Evolutionary conservation across 257 asterid species (phyloP).

Genomic region (Ehretia macrophylla): DNA sequence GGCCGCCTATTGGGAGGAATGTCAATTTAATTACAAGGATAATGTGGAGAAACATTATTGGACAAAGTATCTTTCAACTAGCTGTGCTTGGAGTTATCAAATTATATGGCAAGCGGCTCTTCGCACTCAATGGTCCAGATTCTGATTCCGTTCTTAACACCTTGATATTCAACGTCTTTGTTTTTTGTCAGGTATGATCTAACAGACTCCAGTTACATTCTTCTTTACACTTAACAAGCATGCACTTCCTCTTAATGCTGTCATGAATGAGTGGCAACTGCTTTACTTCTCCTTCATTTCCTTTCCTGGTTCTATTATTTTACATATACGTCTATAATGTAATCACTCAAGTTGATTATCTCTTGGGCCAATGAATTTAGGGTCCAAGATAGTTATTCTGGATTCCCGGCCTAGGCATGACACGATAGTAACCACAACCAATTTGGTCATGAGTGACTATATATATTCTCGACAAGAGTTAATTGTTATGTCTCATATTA

Average conservation of each 20-base stretch:
- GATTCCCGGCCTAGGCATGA: no score
- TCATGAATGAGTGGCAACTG: not conserved
- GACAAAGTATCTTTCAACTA: constrained; percentile 72
- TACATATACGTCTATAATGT: no score
- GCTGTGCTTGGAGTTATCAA: constrained; percentile 53
- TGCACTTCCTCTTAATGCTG: not conserved
- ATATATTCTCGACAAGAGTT: no score
- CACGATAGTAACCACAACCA: no score
- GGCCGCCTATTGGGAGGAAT: constrained; percentile 60
- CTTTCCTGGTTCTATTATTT: no score
- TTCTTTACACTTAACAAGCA: not conserved
- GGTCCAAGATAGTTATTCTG: no score
- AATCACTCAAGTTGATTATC: no score
- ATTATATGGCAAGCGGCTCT: constrained; percentile 42
- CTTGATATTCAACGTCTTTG: constrained; percentile 81
- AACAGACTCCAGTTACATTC: not conserved
- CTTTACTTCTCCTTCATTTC: no score
- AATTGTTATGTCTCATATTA: no score
- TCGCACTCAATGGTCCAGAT: constrained; percentile 40
- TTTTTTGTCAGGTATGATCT: constrained; percentile 66
- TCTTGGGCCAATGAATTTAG: no score
- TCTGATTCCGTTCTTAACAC: constrained; percentile 51
- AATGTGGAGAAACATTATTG: constrained; percentile 86
- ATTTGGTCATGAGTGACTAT: no score
- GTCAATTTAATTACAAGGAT: constrained; percentile 51